These are phyloP conservation scores for Raphanus sativus DNA, from an alignment of 345 rosid genomes.

Conservation along the genomic window DNA sequence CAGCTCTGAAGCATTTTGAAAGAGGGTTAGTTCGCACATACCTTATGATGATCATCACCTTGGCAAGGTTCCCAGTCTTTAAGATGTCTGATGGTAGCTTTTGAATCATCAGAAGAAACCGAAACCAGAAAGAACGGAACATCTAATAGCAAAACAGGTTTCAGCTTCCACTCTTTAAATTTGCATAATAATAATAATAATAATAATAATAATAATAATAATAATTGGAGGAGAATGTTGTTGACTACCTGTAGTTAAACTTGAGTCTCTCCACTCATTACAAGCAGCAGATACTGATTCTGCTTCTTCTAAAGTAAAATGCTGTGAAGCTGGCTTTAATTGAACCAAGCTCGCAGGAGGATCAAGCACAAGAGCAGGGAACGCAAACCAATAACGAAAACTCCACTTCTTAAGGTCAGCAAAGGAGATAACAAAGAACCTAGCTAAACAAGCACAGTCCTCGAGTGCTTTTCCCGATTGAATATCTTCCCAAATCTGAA, in stretches of 20 bases:
- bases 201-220: neutral
- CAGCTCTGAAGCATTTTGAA: neutral
- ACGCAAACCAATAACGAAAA: conserved; percentile 88
- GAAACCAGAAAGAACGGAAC: conserved; percentile 83
- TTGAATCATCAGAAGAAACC: conserved; percentile 58
- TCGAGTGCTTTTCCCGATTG: conserved; percentile 72
- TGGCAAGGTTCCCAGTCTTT: conserved; percentile 71
- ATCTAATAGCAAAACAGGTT: conserved; percentile 43
- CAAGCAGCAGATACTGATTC: conserved; percentile 75
- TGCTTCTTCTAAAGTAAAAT: conserved; percentile 73
- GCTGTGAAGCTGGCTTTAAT: conserved; percentile 70
- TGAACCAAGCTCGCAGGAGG: conserved; percentile 75
- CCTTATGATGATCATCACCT: conserved; percentile 72
- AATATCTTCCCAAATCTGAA: conserved; percentile 94
- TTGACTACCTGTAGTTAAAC: conserved; percentile 56
- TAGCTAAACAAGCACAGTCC: conserved; percentile 58
- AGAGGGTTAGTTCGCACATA: conserved; percentile 35
- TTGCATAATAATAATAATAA: neutral
- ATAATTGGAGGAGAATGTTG: neutral
- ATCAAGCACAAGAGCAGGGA: conserved; percentile 80
- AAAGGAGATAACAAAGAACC: conserved; percentile 84
- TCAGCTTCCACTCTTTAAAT: neutral
- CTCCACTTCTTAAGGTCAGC: conserved; percentile 91
- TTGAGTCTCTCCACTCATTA: conserved; percentile 80
- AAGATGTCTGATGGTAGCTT: conserved; percentile 57